These are phyloP conservation scores for Yarrowia porcina DNA, from an alignment of 805 yeast species.

Conservation along the genomic window DNA sequence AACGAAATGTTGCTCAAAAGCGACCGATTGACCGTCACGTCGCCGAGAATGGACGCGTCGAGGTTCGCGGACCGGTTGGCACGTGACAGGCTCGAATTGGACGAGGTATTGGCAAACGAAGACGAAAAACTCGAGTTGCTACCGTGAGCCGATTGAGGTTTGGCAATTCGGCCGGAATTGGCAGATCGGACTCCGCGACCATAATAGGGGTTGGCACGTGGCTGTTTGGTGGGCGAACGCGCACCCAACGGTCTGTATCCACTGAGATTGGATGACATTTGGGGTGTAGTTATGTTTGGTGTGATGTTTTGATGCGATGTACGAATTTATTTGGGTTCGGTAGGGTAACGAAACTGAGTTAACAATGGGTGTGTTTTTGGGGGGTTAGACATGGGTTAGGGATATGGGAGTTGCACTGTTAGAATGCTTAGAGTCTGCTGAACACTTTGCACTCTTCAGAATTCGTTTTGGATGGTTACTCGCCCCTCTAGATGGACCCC, in stretches of 20 bases:
- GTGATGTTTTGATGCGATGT: no score
- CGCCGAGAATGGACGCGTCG: conserved; percentile 20
- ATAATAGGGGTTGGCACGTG: not conserved
- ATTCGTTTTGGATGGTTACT: no score
- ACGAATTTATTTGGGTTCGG: no score
- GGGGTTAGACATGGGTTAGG: not conserved
- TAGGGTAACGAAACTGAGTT: not conserved
- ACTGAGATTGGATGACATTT: conserved; percentile 12
- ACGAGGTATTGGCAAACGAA: not conserved
- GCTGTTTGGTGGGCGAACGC: conserved; percentile 4
- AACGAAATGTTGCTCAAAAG: conserved; percentile 15
- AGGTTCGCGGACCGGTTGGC: not conserved
- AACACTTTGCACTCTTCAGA: no score
- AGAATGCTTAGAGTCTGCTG: no score
- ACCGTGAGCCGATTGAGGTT: not conserved
- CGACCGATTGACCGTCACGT: conserved; percentile 1
- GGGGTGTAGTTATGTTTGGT: not conserved
- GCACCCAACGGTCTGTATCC: conserved; percentile 13
- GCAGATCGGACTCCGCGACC: not conserved
- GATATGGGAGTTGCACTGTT: no score
- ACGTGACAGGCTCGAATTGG: not conserved
- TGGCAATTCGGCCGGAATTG: not conserved
- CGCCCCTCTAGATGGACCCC: no score
- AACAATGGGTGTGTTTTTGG: no score
- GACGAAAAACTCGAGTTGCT: not conserved